A percentile compares a stretch with the other conserved stretches of the same genome.
phyloP scores from a whole-genome alignment of 1,139 yeast species.

The Lizanozyma gosingica region DNA sequence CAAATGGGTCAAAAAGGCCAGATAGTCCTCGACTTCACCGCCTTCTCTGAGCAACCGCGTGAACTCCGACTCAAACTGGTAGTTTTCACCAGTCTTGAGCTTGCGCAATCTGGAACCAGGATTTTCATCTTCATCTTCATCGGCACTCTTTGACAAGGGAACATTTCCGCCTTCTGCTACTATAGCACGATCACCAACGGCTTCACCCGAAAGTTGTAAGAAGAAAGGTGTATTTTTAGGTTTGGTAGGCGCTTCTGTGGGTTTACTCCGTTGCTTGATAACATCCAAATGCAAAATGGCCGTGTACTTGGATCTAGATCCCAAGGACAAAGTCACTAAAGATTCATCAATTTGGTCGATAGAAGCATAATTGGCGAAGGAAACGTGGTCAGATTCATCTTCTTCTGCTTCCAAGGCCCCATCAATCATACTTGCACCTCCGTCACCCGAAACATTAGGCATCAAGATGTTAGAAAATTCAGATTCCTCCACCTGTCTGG shows the following conservation, averaged over 20 bases:
- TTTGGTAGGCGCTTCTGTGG: constrained; percentile 80
- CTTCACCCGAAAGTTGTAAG: constrained; percentile 54
- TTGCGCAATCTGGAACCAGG: constrained; percentile 18
- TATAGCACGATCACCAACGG: constrained; percentile 62
- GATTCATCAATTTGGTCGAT: constrained; percentile 56
- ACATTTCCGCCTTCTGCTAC: constrained; percentile 43
- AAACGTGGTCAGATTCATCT: constrained; percentile 16
- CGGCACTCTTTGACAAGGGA: constrained; percentile 4
- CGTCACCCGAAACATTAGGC: constrained; percentile 81
- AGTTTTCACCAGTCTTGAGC: constrained; percentile 6
- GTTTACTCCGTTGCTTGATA: constrained; percentile 80
- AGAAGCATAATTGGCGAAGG: constrained; percentile 37
- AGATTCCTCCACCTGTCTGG: constrained; percentile 68
- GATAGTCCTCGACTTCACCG: constrained; percentile 28
- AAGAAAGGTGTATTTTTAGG: constrained; percentile 83
- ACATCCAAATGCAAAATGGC: constrained; percentile 76
- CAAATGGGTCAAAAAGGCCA: constrained; percentile 45
- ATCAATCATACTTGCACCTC: constrained; percentile 65
- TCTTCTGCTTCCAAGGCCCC: constrained; percentile 54
- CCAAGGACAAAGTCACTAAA: constrained; percentile 65
- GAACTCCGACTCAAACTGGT: constrained; percentile 60
- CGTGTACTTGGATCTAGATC: constrained; percentile 71
- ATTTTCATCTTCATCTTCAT: constrained; percentile 9
- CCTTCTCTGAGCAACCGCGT: constrained; percentile 57
- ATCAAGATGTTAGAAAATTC: constrained; percentile 52